Conservation (phyloP, 2,329 filamentous ascomycete species). For the Fusarium protoensiforme region DNA sequence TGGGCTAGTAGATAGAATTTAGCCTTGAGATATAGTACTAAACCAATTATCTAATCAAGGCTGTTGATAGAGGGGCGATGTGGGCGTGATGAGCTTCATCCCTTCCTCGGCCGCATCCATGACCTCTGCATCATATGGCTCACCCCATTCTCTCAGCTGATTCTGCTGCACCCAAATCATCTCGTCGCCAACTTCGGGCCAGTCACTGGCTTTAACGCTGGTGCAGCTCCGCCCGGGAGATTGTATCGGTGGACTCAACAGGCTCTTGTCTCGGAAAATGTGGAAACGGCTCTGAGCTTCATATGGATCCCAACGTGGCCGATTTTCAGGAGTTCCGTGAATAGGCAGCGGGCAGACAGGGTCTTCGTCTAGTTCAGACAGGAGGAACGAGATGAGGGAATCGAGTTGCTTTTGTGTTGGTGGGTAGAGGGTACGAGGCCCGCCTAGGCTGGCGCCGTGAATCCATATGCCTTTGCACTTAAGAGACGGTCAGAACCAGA, state of each 20-base stretch:
- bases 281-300: slow-evolving; percentile 12
- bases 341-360: slow-evolving; percentile 9
- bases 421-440: slow-evolving; percentile 15
- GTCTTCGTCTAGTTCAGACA: background rate
- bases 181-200: slow-evolving; percentile 7
- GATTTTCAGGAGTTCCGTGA: background rate
- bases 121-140: background rate
- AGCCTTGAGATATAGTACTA: no score
- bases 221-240: background rate
- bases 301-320: slow-evolving; percentile 23
- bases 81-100: slow-evolving; percentile 6
- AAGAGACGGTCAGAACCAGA: background rate
- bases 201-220: background rate
- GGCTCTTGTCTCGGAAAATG: slow-evolving; percentile 27
- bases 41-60: background rate
- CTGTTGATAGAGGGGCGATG: background rate
- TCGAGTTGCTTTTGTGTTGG: slow-evolving; percentile 17
- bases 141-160: background rate
- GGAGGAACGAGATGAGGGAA: background rate
- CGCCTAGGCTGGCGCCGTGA: background rate
- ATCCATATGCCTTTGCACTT: slow-evolving; percentile 26
- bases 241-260: background rate
- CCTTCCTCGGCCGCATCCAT: slow-evolving; percentile 1
- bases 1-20: no score
- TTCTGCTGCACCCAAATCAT: background rate